Evolutionary conservation across 139 green algal genomes (phyloP), one percentile per base, ranked within the genome.

Genomic region (Chlamydomonas sphaeroides): DNA sequence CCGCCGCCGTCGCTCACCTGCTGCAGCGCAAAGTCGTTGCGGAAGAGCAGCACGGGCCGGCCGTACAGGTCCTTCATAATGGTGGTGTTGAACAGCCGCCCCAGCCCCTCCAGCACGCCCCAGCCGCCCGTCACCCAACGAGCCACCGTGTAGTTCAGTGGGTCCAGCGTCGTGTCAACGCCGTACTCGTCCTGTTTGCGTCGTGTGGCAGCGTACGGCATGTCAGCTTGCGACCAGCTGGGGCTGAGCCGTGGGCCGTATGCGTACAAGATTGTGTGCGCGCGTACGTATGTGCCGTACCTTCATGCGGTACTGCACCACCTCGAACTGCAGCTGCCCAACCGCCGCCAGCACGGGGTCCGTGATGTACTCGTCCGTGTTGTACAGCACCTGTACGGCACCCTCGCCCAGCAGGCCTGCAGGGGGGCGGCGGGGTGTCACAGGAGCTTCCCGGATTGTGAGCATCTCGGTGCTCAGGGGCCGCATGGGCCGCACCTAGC

Each of bases 321-420:
- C 93, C 90, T 96, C 92, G 63, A 85, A 91, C 68, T 88, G 93
- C 74, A 97, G 91, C 87, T 96, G 89, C 21, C 93, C 93, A 30
- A 96, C 91, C 15, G 93, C 93, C 32, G 93, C 93, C 48, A 97
- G 83, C 45, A 97, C 95, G 53, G 93, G 93, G 73, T 96, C 93
- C 33, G 80, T 82, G 69, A 89, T 88, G 80, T 92, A 91, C 30
- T 90, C 85, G 62, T 96, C 92, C 7, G 49, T 89, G 57, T 78
- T 91, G 90, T 96, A 96, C 72, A 96, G 86, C 65, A 96, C 92
- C 83, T 95, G 91, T 59, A 87, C 86, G 49, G 81, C 93, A 23
- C 93, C 93, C 84, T 97, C 93, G 14, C 93, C 92, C 77, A 95
- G 87, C 68, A 96, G 89, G 36, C 86, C 87, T 90, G 86, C 38